Evolutionary conservation across 805 yeast species (phyloP).

Genomic region (Saccharomycopsis babjevae): DNA sequence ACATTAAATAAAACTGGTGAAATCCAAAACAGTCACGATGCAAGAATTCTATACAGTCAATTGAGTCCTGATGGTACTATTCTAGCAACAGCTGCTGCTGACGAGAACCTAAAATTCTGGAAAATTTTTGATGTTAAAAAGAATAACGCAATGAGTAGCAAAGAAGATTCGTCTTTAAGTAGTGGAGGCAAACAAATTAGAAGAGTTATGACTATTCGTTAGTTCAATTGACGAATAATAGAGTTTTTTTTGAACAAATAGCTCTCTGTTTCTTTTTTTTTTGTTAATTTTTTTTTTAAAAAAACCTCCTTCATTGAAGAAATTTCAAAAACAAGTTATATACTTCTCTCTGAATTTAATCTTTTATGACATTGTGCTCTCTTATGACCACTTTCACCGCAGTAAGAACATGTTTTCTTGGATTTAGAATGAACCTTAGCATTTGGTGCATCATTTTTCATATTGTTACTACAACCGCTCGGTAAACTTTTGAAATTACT

Average conservation of each 20-base stretch:
- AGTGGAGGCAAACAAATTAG: slow-evolving; percentile 36
- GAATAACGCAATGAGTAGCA: slow-evolving; percentile 23
- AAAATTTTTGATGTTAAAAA: slow-evolving; percentile 61
- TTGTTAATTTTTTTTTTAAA: background rate
- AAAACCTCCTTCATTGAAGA: background rate
- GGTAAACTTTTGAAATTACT: background rate
- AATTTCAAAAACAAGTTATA: background rate
- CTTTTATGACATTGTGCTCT: slow-evolving; percentile 27
- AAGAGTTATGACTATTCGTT: slow-evolving; percentile 44
- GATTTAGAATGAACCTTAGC: background rate
- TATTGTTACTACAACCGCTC: background rate
- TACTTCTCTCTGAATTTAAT: slow-evolving; percentile 2
- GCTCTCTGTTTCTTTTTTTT: background rate
- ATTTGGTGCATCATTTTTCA: background rate
- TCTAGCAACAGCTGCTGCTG: slow-evolving; percentile 90
- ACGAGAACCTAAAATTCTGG: slow-evolving; percentile 94
- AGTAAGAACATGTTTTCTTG: slow-evolving; percentile 28
- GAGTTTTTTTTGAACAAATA: background rate
- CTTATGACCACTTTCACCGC: slow-evolving; percentile 27
- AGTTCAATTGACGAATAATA: background rate
- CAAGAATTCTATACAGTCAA: slow-evolving; percentile 73
- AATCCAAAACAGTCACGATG: slow-evolving; percentile 77
- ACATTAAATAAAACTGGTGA: slow-evolving; percentile 81
- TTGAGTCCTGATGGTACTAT: slow-evolving; percentile 86
- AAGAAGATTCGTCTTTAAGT: slow-evolving; percentile 24